Base-by-base conservation (phyloP, 2,329 filamentous ascomycete species). In the Aspergillus piperis region DNA sequence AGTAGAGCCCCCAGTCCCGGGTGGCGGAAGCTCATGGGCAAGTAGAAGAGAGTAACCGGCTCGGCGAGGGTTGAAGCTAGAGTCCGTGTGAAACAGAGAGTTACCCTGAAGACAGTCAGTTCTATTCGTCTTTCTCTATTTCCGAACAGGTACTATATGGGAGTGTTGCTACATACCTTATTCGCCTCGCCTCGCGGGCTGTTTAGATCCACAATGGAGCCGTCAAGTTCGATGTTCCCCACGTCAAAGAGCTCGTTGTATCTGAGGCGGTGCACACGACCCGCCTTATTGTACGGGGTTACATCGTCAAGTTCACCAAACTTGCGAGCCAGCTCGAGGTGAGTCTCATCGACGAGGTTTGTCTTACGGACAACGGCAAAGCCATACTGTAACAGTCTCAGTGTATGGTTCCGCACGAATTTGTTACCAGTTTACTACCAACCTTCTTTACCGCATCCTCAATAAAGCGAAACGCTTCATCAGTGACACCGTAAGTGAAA, bases 241-340 rank as follows among this genome's bases (percentile, higher is more conserved):
- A 83, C 83, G 62, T 88, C 85, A 67, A 86, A 86, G 0, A 87
- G 77, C 70, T 87, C 82, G 47, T 78, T 72, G 63, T 81, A 77
- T 2, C 70, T 65, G 63, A 83, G 81, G 5, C 84, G 80, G 57
- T 81, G 75, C 67, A 78, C 78, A 27, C 81, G 78, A 13, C 80
- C 83, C 11, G 56, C 73, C 2, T 70, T 71, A 8, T 81, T 73
- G 71, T 82, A 86, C 0, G 80, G 82, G 19, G 70, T 78, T 27
- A 85, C 78, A 65, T 85, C 81, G 71, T 87, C 84, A 0, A 86
- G 80, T 25, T 84, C 81, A n/a, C 84, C 86, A 59, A 87, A 81
- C 1, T 73, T 74, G 2, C 66, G 64, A 13, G 82, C 79, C 66
- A 87, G 83, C 5, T 72, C 72, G 30, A 87, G 77, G 65, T 87